Conservation (phyloP, 768 basidiomycete species). For the Hygrophorus pudorinus region DNA sequence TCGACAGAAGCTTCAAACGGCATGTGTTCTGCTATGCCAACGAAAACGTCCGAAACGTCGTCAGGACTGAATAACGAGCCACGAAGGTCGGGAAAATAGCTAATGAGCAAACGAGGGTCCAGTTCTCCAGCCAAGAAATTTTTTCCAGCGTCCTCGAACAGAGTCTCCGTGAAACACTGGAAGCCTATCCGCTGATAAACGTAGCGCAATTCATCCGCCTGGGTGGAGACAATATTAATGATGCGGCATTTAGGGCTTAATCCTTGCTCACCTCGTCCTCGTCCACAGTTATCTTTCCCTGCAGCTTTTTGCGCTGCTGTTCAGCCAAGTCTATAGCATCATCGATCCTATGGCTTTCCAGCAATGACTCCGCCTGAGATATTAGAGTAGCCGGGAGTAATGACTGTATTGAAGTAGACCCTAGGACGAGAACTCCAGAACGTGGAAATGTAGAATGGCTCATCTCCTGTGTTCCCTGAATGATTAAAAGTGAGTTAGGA, state of each 20-base stretch:
- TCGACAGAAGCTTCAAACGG: constrained; percentile 61
- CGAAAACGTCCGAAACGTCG: constrained; percentile 60
- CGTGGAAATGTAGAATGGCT: constrained; percentile 41
- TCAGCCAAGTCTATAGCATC: constrained; percentile 58
- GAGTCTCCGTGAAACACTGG: constrained; percentile 65
- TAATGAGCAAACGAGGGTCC: constrained; percentile 77
- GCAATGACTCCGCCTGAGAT: constrained; percentile 60
- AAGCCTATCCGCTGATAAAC: constrained; percentile 79
- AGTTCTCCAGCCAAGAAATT: constrained; percentile 70
- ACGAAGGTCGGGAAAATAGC: constrained; percentile 71
- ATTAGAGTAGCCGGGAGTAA: constrained; percentile 64
- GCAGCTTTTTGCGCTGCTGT: constrained; percentile 46
- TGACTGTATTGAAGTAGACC: constrained; percentile 48
- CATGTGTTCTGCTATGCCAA: constrained; percentile 67
- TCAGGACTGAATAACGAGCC: constrained; percentile 46
- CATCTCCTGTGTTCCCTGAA: not conserved
- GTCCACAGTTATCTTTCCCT: constrained; percentile 40
- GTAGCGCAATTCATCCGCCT: constrained; percentile 66
- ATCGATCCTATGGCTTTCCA: constrained; percentile 53
- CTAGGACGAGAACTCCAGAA: constrained; percentile 59
- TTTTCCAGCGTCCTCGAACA: constrained; percentile 75
- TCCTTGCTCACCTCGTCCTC: constrained; percentile 39
- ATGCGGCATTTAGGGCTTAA: not conserved
- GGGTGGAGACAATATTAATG: not conserved
- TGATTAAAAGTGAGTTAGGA: too few species aligned